Percentiles rank a stretch among this genome's conserved stretches.
These are phyloP conservation scores for Ricinus communis DNA, from an alignment of 345 rosid genomes.

Conservation along the genomic window DNA sequence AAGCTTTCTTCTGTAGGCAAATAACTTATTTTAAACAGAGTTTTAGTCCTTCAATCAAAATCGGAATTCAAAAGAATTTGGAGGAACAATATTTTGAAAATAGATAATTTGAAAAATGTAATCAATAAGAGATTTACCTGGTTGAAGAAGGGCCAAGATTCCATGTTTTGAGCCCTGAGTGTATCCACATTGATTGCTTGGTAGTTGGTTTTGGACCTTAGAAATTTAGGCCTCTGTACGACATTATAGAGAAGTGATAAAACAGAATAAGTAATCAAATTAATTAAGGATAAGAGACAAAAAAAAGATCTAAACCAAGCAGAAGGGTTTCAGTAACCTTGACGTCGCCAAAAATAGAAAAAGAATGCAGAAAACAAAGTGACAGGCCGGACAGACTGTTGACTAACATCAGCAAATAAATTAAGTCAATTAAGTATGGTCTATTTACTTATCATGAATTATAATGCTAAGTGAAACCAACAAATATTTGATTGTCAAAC, in stretches of 20 bases:
- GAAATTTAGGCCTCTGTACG: slow-evolving; percentile 84
- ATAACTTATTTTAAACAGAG: background rate
- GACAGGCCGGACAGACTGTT: too few species aligned
- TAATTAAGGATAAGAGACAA: too few species aligned
- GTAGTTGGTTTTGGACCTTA: slow-evolving; percentile 72
- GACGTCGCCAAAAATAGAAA: too few species aligned
- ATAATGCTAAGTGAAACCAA: too few species aligned
- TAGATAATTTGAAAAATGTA: background rate
- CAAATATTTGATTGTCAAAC: background rate
- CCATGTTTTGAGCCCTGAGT: slow-evolving; percentile 82
- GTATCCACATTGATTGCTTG: slow-evolving; percentile 87
- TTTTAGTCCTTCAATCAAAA: background rate
- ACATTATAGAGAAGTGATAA: too few species aligned
- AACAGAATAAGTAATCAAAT: background rate
- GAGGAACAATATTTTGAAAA: background rate
- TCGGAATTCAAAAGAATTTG: background rate
- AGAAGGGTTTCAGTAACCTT: too few species aligned
- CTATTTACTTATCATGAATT: too few species aligned
- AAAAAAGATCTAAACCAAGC: background rate
- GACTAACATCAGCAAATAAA: too few species aligned
- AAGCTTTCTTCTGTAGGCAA: background rate
- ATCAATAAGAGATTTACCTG: too few species aligned
- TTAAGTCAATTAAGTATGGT: too few species aligned
- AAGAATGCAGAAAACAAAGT: too few species aligned
- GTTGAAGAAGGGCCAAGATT: slow-evolving; percentile 85